Percentiles rank a stretch among this genome's conserved stretches.
Conservation (phyloP, 306 rosid species). For the Ormosia emarginata region DNA sequence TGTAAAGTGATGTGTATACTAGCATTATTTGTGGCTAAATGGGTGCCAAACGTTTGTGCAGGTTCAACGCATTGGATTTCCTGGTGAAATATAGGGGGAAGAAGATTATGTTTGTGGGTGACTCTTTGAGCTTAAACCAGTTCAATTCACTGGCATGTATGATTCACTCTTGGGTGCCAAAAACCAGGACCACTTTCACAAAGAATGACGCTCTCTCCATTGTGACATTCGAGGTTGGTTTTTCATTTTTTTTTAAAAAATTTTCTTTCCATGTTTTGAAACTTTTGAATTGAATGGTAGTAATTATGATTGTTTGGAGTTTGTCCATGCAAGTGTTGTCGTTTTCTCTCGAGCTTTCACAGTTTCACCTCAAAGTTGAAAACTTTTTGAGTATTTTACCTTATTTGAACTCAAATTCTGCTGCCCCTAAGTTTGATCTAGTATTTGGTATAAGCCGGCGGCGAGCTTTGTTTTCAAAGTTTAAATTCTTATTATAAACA, state of each 20-base stretch:
- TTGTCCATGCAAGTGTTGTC: conserved; percentile 9
- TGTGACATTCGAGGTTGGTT: conserved; percentile 66
- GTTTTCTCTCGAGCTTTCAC: conserved; percentile 5
- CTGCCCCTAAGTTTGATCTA: background rate
- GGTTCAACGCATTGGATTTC: conserved; percentile 75
- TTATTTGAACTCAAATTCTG: conserved; percentile 10
- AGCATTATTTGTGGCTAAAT: background rate
- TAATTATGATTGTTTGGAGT: conserved; percentile 16
- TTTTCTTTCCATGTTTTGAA: background rate
- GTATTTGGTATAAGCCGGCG: background rate
- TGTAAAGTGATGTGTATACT: background rate
- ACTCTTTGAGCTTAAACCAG: conserved; percentile 84
- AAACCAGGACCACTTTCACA: conserved; percentile 38
- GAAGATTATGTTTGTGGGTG: conserved; percentile 97
- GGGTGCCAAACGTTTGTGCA: background rate
- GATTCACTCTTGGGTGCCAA: conserved; percentile 83
- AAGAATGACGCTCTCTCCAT: conserved; percentile 44
- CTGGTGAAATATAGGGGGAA: conserved; percentile 75
- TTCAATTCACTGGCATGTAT: conserved; percentile 83
- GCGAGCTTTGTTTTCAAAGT: background rate
- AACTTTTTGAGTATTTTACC: background rate
- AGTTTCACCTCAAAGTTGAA: background rate
- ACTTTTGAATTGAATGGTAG: background rate
- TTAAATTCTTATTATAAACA: no score
- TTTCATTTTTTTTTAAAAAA: background rate